Evolutionary conservation across 2,329 filamentous ascomycete species (phyloP).

Genomic region (Pseudovirgaria hyperparasitica): DNA sequence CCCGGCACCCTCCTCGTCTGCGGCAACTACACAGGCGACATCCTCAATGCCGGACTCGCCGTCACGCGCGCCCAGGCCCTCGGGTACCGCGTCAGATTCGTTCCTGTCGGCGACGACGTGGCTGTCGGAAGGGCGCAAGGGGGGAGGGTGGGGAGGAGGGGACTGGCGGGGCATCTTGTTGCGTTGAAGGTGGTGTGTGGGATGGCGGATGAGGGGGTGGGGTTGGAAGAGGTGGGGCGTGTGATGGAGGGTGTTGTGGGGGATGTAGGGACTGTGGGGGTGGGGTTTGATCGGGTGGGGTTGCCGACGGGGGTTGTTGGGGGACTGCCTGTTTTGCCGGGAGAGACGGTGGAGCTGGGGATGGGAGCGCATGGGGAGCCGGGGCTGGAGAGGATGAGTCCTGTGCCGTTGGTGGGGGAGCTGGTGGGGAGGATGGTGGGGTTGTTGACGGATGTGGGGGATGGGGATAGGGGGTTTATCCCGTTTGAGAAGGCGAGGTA

Average conservation of each 20-base stretch:
- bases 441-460: conserved; percentile 18
- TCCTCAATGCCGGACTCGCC: conserved; percentile 48
- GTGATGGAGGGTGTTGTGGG: conserved; percentile 24
- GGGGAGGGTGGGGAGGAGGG: conserved; percentile 47
- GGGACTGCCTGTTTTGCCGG: conserved; percentile 42
- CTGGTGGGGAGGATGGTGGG: conserved; percentile 23
- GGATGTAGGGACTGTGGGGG: conserved; percentile 23
- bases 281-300: conserved; percentile 20
- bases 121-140: conserved; percentile 45
- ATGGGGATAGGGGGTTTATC: conserved; percentile 22
- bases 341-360: conserved; percentile 48
- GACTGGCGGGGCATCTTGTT: conserved; percentile 48
- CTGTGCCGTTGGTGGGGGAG: conserved; percentile 18
- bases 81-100: conserved; percentile 42
- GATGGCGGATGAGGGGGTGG: conserved; percentile 28
- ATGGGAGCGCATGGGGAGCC: conserved; percentile 58
- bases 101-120: conserved; percentile 53
- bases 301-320: conserved; percentile 41
- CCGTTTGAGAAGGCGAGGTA: conserved; percentile 20
- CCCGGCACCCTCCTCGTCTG: conserved; percentile 46
- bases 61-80: conserved; percentile 44
- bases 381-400: conserved; percentile 43
- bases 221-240: conserved; percentile 19
- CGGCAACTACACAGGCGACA: conserved; percentile 54
- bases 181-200: conserved; percentile 49